A percentile compares a stretch with the other conserved stretches of the same genome.
Conservation (phyloP, 495 filamentous ascomycete species). For the Aspergillus carlsbadensis region DNA sequence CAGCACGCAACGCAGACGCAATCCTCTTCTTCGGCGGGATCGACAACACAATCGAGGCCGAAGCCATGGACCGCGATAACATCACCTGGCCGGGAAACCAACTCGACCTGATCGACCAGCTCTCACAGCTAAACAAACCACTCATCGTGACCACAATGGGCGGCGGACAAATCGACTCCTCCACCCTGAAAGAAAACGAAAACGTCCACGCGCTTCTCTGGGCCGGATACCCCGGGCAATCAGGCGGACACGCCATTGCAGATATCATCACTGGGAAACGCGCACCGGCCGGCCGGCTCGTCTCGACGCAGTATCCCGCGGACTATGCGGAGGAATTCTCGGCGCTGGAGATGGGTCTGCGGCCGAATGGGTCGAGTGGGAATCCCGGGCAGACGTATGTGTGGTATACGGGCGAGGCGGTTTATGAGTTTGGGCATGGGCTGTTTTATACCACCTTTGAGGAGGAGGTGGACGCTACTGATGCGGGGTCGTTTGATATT, state of each 20-base stretch:
- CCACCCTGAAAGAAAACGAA: constrained; percentile 46
- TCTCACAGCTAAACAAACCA: constrained; percentile 51
- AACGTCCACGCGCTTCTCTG: constrained; percentile 55
- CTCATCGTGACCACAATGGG: constrained; percentile 60
- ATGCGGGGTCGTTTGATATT: constrained; percentile 25
- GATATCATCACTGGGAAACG: constrained; percentile 54
- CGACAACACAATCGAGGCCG: constrained; percentile 55
- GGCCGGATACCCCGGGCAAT: constrained; percentile 62
- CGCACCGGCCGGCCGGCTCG: constrained; percentile 57
- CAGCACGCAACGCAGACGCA: constrained; percentile 51
- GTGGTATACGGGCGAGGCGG: constrained; percentile 56
- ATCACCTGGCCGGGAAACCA: constrained; percentile 60
- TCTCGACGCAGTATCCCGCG: constrained; percentile 58
- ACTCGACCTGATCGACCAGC: constrained; percentile 52
- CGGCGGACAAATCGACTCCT: constrained; percentile 57
- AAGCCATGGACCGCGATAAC: constrained; percentile 52
- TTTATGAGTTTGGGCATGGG: constrained; percentile 57
- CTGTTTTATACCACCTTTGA: constrained; percentile 53
- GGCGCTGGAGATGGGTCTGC: constrained; percentile 56
- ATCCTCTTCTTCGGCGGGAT: constrained; percentile 60
- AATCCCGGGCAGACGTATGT: constrained; percentile 59
- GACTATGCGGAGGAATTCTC: constrained; percentile 52
- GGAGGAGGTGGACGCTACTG: constrained; percentile 19
- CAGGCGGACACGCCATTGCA: constrained; percentile 53
- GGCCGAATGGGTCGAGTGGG: constrained; percentile 33